Percentiles rank a stretch among this genome's conserved stretches.
Evolutionary conservation across 164 flowering plant species (phyloP).

Genomic region (Vitis cinerea): DNA sequence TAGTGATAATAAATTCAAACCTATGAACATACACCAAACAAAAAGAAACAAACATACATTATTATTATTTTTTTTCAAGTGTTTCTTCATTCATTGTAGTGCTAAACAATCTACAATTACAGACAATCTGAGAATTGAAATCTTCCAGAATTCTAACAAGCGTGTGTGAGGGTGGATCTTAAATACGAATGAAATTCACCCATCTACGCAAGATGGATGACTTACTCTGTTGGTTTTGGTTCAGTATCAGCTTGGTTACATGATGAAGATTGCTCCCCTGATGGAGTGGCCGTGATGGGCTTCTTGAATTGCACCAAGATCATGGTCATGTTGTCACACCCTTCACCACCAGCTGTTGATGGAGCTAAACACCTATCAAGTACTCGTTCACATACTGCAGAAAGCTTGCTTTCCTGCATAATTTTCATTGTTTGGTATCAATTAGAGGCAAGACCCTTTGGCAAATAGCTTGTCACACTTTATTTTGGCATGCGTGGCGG

Average conservation of each 20-base stretch:
- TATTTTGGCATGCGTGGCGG: too few relatives aligned
- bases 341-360: slow-evolving; percentile 84
- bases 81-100: too few relatives aligned
- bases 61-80: too few relatives aligned
- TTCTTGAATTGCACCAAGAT: slow-evolving; percentile 93
- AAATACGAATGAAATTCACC: too few relatives aligned
- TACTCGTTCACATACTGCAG: slow-evolving; percentile 80
- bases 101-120: slow-evolving; percentile 1
- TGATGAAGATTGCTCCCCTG: slow-evolving; percentile 33
- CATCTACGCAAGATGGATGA: background rate
- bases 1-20: too few relatives aligned
- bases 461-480: too few relatives aligned
- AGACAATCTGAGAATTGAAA: background rate
- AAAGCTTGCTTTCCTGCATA: slow-evolving; percentile 86
- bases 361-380: slow-evolving; percentile 94
- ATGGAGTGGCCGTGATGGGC: slow-evolving; percentile 24
- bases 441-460: too few relatives aligned
- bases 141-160: background rate
- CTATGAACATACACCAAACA: too few relatives aligned
- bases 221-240: slow-evolving; percentile 17
- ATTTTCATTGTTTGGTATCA: slow-evolving; percentile 1
- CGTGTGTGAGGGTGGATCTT: too few relatives aligned
- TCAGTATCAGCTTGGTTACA: slow-evolving; percentile 25
- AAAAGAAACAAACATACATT: too few relatives aligned
- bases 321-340: slow-evolving; percentile 99